Percentiles rank a stretch among this genome's conserved stretches.
Evolutionary conservation across 495 filamentous ascomycete species (phyloP).

Genomic region (Hyaloscypha variabilis): DNA sequence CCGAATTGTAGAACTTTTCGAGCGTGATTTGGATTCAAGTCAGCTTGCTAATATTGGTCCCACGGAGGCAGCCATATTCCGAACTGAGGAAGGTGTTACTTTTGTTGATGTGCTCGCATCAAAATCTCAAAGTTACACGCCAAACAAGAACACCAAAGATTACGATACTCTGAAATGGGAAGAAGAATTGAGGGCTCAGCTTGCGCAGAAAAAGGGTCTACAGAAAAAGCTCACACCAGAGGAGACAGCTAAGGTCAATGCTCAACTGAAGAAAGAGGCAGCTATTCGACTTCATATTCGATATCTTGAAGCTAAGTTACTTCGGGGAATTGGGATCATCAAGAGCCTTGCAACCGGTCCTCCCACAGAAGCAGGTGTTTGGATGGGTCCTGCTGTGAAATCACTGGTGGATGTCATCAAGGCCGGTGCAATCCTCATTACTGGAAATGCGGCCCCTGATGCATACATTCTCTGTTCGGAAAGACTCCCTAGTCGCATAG

Average conservation of each 20-base stretch:
- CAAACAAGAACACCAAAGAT: constrained; percentile 84
- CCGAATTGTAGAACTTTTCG: constrained; percentile 71
- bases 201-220: constrained; percentile 89
- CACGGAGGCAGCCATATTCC: constrained; percentile 87
- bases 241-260: constrained; percentile 87
- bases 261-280: constrained; percentile 85
- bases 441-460: constrained; percentile 75
- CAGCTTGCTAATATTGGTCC: constrained; percentile 73
- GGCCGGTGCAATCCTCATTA: constrained; percentile 78
- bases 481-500: constrained; percentile 75
- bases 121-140: constrained; percentile 64
- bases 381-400: constrained; percentile 80
- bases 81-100: constrained; percentile 80
- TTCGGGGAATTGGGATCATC: constrained; percentile 83
- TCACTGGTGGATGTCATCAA: constrained; percentile 70
- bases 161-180: constrained; percentile 98
- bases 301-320: constrained; percentile 66
- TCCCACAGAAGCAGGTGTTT: constrained; percentile 78
- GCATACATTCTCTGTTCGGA: constrained; percentile 78
- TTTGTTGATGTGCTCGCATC: constrained; percentile 90
- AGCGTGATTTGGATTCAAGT: constrained; percentile 64
- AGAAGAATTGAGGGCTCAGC: constrained; percentile 82
- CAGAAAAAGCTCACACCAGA: constrained; percentile 89
- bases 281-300: constrained; percentile 72
- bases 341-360: constrained; percentile 79